Evolutionary conservation across 768 basidiomycete species (phyloP), one percentile per base, ranked within the genome.

Genomic region (Lentinula detonsa): DNA sequence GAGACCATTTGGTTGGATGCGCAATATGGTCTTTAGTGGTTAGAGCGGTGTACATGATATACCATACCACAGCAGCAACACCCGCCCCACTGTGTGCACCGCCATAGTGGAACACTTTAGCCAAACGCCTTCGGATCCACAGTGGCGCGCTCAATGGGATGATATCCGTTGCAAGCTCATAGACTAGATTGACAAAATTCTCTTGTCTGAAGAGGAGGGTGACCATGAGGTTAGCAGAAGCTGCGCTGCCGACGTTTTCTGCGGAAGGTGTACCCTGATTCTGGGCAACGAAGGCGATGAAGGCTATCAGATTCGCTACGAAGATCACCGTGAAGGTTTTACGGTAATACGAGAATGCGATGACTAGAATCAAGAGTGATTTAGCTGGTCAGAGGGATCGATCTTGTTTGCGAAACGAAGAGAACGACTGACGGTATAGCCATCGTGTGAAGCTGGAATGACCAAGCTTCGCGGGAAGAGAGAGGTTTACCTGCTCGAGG

Each of bases 61-160:
- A 73, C 82, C 82, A 84, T 5, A 83, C 73, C 3, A 80, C 72
- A 1, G 79, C 81, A n/a, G 82, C 79, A 8, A 79, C 74, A 2
- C 78, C 82, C 57, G 76, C 74, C 11, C 82, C 82, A 55, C 80
- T 81, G 65, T 85, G 83, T 9, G 79, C 78, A 64, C 83, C 83
- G 35, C 82, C 83, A 61, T 81, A 81, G 61, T 81, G 79, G 62
- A 81, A 85, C 1, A 84, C 80, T 52, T 80, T 76, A 8, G 81
- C 82, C 34, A 76, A 72, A 33, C 75, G 66, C 10, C 78, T 74
- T 13, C 83, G 77, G 57, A 84, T 67, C 71, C 74, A 77, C 62
- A 73, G 64, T 15, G 69, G 82, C 64, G 64, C 71, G 63, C 57
- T 74, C 66, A 72, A 78, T 63, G 73, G 69, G 63, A 77, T 66